Evolutionary conservation across 2,329 filamentous ascomycete genomes (phyloP), one percentile per base, ranked within the genome.

Genomic region (Blumeria graminis): DNA sequence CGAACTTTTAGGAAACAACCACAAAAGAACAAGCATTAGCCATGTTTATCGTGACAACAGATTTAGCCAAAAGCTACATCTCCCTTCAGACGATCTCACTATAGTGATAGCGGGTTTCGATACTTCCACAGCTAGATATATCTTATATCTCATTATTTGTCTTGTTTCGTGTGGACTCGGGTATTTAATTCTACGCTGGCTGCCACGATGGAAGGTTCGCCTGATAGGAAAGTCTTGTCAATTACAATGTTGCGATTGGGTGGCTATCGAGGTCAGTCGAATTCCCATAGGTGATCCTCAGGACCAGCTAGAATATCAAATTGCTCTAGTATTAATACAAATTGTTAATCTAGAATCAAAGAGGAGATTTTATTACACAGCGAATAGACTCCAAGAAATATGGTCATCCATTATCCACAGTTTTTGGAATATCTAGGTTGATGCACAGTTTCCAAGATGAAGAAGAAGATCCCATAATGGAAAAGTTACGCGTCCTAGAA

Each of bases 41-140:
- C 74, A 75, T 34, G 70, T 71, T 60, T 77, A 76, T 54, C 72
- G 71, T 43, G 77, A 76, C 10, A 78, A 79, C 45, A 79, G 85
- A 57, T 73, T 77, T 33, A 93, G 77, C 63, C 92, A 98, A 68
- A 96, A 95, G 70, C 76, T 95, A 28, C 92, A 95, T 68, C 88
- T 98, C 69, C 74, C 81, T 58, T 94, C 86, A 45, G 92, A 98
- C 68, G 92, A 98, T 67, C 72, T 98, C 60, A 95, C 88, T 0
- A 88, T 95, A 63, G 90, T 89, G 33, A 80, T 96, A 65, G 87
- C 90, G 28, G 92, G 92, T 0, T 98, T 96, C 68, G 80, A 76
- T 54, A 95, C 88, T 3, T 90, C 83, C 60, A 68, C 70, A 3
- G 59, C 79, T 13, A 87, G 92, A 1, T 84, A 81, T 63, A 68